A percentile compares a stretch with the other conserved stretches of the same genome.
These are phyloP conservation scores for Biscutella auriculata DNA, from an alignment of 441 rosid genomes.

Conservation along the genomic window DNA sequence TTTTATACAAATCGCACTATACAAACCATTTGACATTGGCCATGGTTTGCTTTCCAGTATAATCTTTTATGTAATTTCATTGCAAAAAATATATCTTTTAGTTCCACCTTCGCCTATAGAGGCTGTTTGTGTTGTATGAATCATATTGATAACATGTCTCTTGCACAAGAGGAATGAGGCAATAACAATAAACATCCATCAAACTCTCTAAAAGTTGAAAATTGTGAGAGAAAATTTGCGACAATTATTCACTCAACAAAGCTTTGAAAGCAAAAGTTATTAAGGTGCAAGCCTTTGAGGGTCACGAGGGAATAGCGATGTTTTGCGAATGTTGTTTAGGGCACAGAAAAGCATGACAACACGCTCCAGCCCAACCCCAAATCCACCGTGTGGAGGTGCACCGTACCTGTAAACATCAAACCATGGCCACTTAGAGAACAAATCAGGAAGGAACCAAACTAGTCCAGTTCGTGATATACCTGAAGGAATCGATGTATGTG, in stretches of 20 bases:
- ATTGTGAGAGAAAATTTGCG: constrained; percentile 1
- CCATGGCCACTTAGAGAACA: neutral
- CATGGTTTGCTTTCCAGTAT: too few relatives aligned
- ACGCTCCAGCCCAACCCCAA: constrained; percentile 62
- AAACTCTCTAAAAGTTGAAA: neutral
- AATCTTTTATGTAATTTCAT: too few relatives aligned
- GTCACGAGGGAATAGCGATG: constrained; percentile 84
- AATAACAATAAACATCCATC: neutral
- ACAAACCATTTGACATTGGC: too few relatives aligned
- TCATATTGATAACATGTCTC: too few relatives aligned
- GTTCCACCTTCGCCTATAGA: too few relatives aligned
- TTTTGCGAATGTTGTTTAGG: constrained; percentile 65
- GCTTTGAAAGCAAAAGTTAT: neutral
- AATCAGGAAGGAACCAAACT: neutral
- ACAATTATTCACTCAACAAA: neutral
- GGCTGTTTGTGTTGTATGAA: too few relatives aligned
- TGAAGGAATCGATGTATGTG: constrained; percentile 73
- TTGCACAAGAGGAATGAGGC: neutral
- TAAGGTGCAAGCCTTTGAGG: constrained; percentile 61
- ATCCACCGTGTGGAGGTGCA: constrained; percentile 81
- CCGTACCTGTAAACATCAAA: constrained; percentile 43
- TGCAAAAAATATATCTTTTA: too few relatives aligned
- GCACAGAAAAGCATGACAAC: constrained; percentile 81
- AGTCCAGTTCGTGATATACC: constrained; percentile 24
- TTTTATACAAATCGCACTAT: too few relatives aligned